Conservation (phyloP, 176 grass and related monocot species). For the Ampelocalamus luodianensis region DNA sequence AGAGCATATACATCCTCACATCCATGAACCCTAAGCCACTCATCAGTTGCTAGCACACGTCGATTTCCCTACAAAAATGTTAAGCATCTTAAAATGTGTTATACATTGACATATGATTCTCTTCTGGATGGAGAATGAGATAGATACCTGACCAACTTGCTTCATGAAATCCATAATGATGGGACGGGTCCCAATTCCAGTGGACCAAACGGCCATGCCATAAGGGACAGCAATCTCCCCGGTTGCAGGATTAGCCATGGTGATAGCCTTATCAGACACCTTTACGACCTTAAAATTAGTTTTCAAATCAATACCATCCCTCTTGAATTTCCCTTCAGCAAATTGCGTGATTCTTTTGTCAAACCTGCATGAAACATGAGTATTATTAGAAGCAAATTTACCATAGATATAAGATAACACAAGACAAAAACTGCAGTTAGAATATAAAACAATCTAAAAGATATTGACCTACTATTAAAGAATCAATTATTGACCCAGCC, state of each 20-base stretch:
- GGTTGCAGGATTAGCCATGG: conserved; percentile 65
- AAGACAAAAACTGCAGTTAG: neutral
- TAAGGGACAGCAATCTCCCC: conserved; percentile 79
- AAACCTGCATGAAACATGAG: conserved; percentile 59
- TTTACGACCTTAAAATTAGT: conserved; percentile 90
- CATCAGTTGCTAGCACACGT: conserved; percentile 75
- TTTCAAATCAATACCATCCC: conserved; percentile 83
- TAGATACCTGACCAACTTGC: conserved; percentile 81
- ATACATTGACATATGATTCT: neutral
- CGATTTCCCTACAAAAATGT: conserved; percentile 51
- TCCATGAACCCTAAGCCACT: conserved; percentile 74
- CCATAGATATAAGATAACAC: neutral
- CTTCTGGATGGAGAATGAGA: neutral
- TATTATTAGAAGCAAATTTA: neutral
- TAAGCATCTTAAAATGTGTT: neutral
- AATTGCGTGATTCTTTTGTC: conserved; percentile 92
- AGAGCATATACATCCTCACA: conserved; percentile 70
- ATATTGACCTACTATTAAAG: neutral
- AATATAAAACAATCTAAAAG: neutral
- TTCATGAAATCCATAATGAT: conserved; percentile 91
- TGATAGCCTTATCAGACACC: conserved; percentile 80
- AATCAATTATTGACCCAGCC: neutral
- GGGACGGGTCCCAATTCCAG: conserved; percentile 85
- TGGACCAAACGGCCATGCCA: conserved; percentile 93
- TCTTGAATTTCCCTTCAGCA: conserved; percentile 94